A percentile compares a stretch with the other conserved stretches of the same genome.
Conservation (phyloP, 345 rosid species). For the Hibiscus tridactylites region DNA sequence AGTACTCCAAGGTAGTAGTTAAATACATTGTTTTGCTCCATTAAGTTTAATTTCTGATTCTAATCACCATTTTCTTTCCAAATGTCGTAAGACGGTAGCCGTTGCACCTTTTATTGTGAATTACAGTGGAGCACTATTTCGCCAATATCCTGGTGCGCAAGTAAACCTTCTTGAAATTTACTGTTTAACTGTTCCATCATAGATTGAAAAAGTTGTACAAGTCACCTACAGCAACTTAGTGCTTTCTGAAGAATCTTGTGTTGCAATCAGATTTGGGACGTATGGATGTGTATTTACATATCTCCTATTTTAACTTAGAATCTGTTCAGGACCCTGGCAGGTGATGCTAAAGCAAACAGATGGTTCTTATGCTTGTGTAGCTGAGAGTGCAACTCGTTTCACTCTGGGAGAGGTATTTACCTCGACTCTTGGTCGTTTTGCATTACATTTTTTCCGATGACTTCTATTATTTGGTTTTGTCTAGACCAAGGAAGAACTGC, state of each 20-base stretch:
- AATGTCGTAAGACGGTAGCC: constrained; percentile 67
- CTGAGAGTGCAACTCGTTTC: constrained; percentile 80
- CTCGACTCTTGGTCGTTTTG: constrained; percentile 1
- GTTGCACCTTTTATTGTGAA: constrained; percentile 79
- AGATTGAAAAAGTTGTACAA: background rate
- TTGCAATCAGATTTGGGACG: background rate
- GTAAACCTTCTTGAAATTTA: background rate
- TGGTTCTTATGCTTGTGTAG: constrained; percentile 79
- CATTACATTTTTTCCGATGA: background rate
- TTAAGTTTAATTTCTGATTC: constrained; percentile 12
- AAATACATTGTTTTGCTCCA: background rate
- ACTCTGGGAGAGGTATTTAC: constrained; percentile 73
- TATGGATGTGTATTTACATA: background rate
- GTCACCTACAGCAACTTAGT: background rate
- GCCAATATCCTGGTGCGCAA: constrained; percentile 76
- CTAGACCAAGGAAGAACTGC: constrained; percentile 86
- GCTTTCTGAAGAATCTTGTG: too few species aligned
- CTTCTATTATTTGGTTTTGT: constrained; percentile 16
- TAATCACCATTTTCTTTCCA: constrained; percentile 19
- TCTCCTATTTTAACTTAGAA: background rate
- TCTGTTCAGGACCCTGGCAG: constrained; percentile 90
- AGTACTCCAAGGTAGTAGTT: constrained; percentile 73
- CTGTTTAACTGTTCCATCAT: background rate
- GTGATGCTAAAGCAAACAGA: constrained; percentile 96
- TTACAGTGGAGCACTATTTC: constrained; percentile 87